Evolutionary conservation across 2,329 filamentous ascomycete genomes (phyloP), one percentile per base, ranked within the genome.

Genomic region (Microsporum audouinii): DNA sequence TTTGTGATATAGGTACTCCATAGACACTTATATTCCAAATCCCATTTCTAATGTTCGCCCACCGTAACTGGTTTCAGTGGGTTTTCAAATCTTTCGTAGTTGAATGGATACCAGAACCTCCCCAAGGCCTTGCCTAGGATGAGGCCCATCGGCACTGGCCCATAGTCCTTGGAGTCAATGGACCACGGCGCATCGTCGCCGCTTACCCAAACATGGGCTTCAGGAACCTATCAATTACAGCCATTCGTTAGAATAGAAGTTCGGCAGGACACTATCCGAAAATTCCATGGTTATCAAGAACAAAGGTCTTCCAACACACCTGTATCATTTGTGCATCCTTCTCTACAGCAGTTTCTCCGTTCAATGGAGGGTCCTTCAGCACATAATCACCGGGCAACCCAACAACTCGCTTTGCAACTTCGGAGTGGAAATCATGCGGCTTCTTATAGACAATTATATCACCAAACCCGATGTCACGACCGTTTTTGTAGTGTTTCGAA

Each of bases 111-210:
- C 71, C 71, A 75, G 31, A 73, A 68, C 57, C 71, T 68, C 62
- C 81, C 87, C 43, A 92, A 75, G 1, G 94, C 85, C 72, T 95
- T 97, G 55, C 91, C 91, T 68, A 82, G 85, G 51, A 99, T 83
- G 65, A 99, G 77, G 1, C 84, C 92, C 70, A 99, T 77, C 0
- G 94, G 94, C 33, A 99, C 72, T 0, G 94, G 90, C 0, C 94
- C 94, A 76, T 88, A 96, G 45, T 85, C 79, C 64, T 94, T 84
- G 49, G 91, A 96, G 77, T 99, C 94, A 65, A 89, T 79, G 29
- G 91, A 96, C 68, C 83, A 87, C 2, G 84, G 80, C 63, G 96
- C 71, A 73, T 97, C 97, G 73, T 99, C 94, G 2, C 94, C 94
- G 2, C 85, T 83, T 5, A 96, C 78, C 84, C 90, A 97, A 69